These are phyloP conservation scores for Lentinus brumalis DNA, from an alignment of 768 basidiomycete genomes.

Conservation along the genomic window DNA sequence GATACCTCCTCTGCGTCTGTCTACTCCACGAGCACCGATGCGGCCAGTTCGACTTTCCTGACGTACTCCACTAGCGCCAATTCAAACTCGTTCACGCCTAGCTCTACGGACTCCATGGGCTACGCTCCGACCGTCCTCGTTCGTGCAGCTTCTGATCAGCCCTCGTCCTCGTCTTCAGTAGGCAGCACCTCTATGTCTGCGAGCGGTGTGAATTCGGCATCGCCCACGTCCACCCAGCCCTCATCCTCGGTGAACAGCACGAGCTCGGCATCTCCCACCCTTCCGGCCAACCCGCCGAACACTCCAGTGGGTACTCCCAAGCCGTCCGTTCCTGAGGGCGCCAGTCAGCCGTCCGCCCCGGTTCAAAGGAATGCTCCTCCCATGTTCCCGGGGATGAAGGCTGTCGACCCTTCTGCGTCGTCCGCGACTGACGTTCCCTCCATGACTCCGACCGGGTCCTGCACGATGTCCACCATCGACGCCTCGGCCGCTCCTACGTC, in stretches of 20 bases:
- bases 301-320: conserved; percentile 10
- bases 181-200: background rate
- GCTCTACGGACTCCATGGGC: background rate
- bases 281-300: conserved; percentile 25
- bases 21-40: no score
- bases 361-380: conserved; percentile 7
- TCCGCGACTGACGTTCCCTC: background rate
- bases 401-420: conserved; percentile 4
- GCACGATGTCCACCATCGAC: background rate
- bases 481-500: no score
- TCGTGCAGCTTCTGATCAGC: background rate
- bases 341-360: background rate
- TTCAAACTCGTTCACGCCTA: background rate
- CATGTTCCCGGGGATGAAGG: conserved; percentile 7
- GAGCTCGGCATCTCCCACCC: conserved; percentile 13
- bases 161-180: no score
- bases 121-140: background rate
- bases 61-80: background rate
- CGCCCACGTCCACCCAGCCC: background rate
- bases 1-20: no score
- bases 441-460: background rate
- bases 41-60: no score
- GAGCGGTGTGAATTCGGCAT: background rate
- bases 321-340: background rate
- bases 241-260: background rate